Percentiles rank a stretch among this genome's conserved stretches.
Evolutionary conservation across 1,139 yeast species (phyloP).

Genomic region (Yamadazyma conglobata): DNA sequence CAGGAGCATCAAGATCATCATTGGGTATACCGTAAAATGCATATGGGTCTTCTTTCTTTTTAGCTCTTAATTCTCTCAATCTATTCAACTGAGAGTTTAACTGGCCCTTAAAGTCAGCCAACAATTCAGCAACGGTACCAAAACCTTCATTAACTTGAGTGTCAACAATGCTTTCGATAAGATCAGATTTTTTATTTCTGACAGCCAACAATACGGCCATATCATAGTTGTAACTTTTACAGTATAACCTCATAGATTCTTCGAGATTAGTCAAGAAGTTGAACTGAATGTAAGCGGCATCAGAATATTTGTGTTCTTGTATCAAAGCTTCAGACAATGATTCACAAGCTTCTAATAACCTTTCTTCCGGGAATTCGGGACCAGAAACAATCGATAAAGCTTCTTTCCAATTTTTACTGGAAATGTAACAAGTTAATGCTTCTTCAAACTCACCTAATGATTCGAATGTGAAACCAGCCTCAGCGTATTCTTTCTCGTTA

Average conservation of each 20-base stretch:
- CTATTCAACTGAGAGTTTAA: constrained; percentile 77
- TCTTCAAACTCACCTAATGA: constrained; percentile 50
- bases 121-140: constrained; percentile 78
- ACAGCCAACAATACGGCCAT: constrained; percentile 70
- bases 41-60: constrained; percentile 81
- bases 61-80: constrained; percentile 76
- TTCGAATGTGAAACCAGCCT: constrained; percentile 80
- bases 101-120: constrained; percentile 91
- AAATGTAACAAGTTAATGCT: constrained; percentile 68
- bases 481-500: constrained; percentile 52
- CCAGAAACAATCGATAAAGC: constrained; percentile 61
- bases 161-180: constrained; percentile 61
- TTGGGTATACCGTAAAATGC: constrained; percentile 64
- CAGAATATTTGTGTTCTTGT: constrained; percentile 71
- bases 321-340: constrained; percentile 56
- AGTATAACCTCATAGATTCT: constrained; percentile 63
- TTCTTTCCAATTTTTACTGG: constrained; percentile 80
- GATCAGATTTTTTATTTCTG: constrained; percentile 37
- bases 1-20: constrained; percentile 76
- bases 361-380: constrained; percentile 32
- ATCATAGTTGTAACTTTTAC: constrained; percentile 73
- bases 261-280: constrained; percentile 58
- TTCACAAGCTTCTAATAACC: constrained; percentile 46
- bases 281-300: constrained; percentile 78
- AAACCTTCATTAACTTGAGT: constrained; percentile 82